Percentiles rank a stretch among this genome's conserved stretches.
Evolutionary conservation across 129 eudicot species (phyloP).

Genomic region (Tanacetum coccineum): DNA sequence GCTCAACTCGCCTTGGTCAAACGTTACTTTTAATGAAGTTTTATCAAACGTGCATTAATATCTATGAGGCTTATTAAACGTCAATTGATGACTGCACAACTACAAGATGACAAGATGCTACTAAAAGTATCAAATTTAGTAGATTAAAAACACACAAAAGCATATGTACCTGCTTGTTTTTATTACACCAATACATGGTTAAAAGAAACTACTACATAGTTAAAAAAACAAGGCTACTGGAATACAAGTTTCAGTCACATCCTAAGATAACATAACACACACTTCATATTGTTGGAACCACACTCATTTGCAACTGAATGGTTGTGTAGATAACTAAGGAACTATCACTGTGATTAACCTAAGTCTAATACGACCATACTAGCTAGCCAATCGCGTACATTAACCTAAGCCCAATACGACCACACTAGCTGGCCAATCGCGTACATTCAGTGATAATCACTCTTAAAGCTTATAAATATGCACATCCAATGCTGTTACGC

Average conservation of each 20-base stretch:
- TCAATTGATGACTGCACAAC: neutral
- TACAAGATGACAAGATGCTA: neutral
- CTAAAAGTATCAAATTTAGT: neutral
- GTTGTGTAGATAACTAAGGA: too few species aligned
- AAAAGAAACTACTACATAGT: neutral
- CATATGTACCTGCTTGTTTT: neutral
- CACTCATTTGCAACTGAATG: conserved; percentile 10
- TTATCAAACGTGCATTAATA: too few species aligned
- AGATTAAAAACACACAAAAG: conserved; percentile 6
- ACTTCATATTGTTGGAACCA: neutral
- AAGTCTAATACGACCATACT: too few species aligned
- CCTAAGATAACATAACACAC: neutral
- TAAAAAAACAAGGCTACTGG: neutral
- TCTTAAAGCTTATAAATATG: too few species aligned
- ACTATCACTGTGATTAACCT: too few species aligned
- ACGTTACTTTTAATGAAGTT: too few species aligned
- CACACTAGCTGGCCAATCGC: too few species aligned
- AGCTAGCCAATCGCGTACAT: too few species aligned
- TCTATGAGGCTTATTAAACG: neutral
- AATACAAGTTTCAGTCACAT: neutral
- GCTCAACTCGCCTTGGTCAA: too few species aligned
- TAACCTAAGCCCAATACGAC: too few species aligned
- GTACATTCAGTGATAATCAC: too few species aligned
- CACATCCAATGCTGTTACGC: too few species aligned
- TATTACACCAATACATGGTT: neutral